Percentiles rank a stretch among this genome's conserved stretches.
phyloP scores from a whole-genome alignment of 1,284 basidiomycete species.

The Cutaneotrichosporon spelunceum region DNA sequence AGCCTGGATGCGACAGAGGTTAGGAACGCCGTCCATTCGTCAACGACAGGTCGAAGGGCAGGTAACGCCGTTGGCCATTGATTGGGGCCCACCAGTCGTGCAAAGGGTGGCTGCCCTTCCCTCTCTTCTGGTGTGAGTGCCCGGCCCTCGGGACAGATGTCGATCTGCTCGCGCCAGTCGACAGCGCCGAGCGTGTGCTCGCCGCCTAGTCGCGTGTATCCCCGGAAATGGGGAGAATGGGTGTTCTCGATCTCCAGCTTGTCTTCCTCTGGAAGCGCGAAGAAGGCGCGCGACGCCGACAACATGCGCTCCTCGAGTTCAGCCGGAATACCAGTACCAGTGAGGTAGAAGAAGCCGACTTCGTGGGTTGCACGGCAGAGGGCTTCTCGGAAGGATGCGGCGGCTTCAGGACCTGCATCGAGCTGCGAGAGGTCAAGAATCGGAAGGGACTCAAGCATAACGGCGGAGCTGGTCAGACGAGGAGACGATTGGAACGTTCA shows the following conservation, averaged over 20 bases:
- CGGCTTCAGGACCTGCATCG: conserved; percentile 4
- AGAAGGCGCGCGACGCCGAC: conserved; percentile 29
- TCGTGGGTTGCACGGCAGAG: conserved; percentile 19
- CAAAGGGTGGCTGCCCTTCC: conserved; percentile 2
- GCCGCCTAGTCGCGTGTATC: conserved; percentile 23
- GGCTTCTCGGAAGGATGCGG: conserved; percentile 16
- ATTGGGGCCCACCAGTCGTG: conserved; percentile 20
- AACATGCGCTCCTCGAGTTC: conserved; percentile 30
- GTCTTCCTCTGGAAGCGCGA: conserved; percentile 29
- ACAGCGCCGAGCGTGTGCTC: conserved; percentile 19
- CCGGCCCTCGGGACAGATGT: conserved; percentile 17
- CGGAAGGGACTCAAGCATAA: conserved; percentile 10
- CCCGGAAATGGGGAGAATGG: conserved; percentile 24
- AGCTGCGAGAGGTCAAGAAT: conserved; percentile 20
- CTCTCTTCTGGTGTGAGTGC: conserved; percentile 2
- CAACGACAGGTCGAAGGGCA: conserved; percentile 4
- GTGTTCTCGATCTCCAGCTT: conserved; percentile 37
- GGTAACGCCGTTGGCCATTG: conserved; percentile 20
- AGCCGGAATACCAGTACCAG: conserved; percentile 28
- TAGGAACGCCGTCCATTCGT: conserved; percentile 14
- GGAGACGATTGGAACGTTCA: background rate
- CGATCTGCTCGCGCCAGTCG: conserved; percentile 23
- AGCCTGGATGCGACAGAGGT: conserved; percentile 7
- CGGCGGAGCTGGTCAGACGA: background rate
- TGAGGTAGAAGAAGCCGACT: conserved; percentile 40